These are phyloP conservation scores for Mortierella sp. DNA, from an alignment of 371 early-diverging fungal genomes.

Conservation along the genomic window DNA sequence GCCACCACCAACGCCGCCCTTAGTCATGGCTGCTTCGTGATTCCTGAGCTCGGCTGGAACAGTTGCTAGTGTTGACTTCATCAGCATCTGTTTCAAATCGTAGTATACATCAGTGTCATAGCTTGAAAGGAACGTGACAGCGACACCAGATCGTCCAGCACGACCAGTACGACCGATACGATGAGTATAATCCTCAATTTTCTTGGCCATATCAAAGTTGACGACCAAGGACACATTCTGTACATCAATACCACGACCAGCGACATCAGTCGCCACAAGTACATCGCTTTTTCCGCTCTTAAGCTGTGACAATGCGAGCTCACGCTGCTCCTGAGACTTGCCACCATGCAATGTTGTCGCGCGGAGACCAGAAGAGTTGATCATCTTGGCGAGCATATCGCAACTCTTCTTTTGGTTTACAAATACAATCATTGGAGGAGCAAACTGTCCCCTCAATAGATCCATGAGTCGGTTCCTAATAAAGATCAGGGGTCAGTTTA, in stretches of 20 bases:
- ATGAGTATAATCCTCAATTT: slow-evolving; percentile 97
- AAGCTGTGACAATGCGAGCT: slow-evolving; percentile 78
- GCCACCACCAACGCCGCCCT: slow-evolving; percentile 54
- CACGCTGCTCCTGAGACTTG: slow-evolving; percentile 95
- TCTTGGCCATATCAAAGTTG: slow-evolving; percentile 98
- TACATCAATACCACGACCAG: slow-evolving; percentile 99
- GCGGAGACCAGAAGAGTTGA: slow-evolving; percentile 78
- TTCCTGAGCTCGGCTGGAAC: slow-evolving; percentile 89
- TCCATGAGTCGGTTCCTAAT: slow-evolving; percentile 80
- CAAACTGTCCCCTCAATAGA: slow-evolving; percentile 74
- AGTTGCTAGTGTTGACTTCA: slow-evolving; percentile 82
- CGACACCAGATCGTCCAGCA: slow-evolving; percentile 95
- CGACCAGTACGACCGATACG: slow-evolving; percentile 98
- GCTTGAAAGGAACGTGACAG: slow-evolving; percentile 89
- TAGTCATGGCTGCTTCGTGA: slow-evolving; percentile 89
- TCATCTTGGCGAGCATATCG: slow-evolving; percentile 78
- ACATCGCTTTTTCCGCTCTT: slow-evolving; percentile 81
- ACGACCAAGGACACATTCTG: slow-evolving; percentile 97
- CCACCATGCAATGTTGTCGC: slow-evolving; percentile 94
- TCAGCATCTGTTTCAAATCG: slow-evolving; percentile 91
- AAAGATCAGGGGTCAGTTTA: background rate
- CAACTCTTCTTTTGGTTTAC: slow-evolving; percentile 95
- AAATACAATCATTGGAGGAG: slow-evolving; percentile 96
- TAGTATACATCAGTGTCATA: slow-evolving; percentile 90
- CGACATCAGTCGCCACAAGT: slow-evolving; percentile 98